Percentiles rank a stretch among this genome's conserved stretches.
These are phyloP conservation scores for Globisporangium iwayamae DNA, from an alignment of 352 stramenopile genomes.

Conservation along the genomic window DNA sequence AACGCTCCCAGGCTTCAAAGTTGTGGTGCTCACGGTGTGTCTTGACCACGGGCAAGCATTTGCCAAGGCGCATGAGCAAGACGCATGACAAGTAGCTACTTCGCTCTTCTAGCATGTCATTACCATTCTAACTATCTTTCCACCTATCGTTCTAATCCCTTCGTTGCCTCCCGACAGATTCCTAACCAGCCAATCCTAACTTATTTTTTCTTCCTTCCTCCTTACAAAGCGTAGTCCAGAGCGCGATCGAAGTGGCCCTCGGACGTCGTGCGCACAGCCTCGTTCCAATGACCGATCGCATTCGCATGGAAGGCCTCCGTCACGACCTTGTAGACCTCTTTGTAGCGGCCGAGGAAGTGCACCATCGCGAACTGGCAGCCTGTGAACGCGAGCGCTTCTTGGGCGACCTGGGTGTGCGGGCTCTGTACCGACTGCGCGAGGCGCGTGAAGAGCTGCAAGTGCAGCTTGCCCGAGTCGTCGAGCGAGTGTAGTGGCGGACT, in stretches of 20 bases:
- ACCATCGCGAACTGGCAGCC: slow-evolving; percentile 78
- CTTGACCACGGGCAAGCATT: neutral
- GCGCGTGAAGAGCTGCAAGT: slow-evolving; percentile 49
- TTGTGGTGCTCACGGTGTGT: neutral
- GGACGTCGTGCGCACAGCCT: slow-evolving; percentile 56
- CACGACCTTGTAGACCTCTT: slow-evolving; percentile 62
- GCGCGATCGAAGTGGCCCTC: slow-evolving; percentile 73
- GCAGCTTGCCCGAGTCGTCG: slow-evolving; percentile 28
- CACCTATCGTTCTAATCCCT: neutral
- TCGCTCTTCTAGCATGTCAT: slow-evolving; percentile 4
- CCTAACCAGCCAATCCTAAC: neutral
- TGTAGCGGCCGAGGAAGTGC: slow-evolving; percentile 66
- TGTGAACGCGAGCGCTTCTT: slow-evolving; percentile 80
- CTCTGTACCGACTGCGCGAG: slow-evolving; percentile 60
- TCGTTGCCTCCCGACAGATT: neutral
- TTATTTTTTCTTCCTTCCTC: neutral
- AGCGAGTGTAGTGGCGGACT: slow-evolving; percentile 57
- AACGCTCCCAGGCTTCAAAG: neutral
- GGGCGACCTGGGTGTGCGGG: slow-evolving; percentile 63
- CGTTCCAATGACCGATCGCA: slow-evolving; percentile 66
- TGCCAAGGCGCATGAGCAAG: neutral
- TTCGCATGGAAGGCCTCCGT: slow-evolving; percentile 64
- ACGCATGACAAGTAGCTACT: neutral
- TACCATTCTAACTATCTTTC: slow-evolving; percentile 1
- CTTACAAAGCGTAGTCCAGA: slow-evolving; percentile 59